Percentiles rank a stretch among this genome's conserved stretches.
phyloP scores from a whole-genome alignment of 2,329 filamentous ascomycete genomes.

The Gaeumannomyces sp. region DNA sequence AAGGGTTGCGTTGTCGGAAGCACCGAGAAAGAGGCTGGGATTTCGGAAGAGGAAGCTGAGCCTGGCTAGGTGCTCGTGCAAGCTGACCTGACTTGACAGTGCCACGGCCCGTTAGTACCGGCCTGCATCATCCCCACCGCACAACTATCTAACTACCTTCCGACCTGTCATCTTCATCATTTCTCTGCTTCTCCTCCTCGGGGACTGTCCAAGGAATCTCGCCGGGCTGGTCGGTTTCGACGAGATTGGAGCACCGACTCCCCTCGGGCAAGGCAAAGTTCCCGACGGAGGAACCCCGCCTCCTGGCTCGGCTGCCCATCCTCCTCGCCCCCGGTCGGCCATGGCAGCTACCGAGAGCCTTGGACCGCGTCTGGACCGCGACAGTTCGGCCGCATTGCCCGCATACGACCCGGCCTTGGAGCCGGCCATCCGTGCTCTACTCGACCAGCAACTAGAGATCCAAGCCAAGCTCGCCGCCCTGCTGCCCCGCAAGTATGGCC shows the following conservation, averaged over 20 bases:
- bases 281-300: not conserved
- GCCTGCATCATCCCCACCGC: not conserved
- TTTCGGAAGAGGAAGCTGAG: not conserved
- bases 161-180: not conserved
- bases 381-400: conserved; percentile 20
- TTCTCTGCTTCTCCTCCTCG: not conserved
- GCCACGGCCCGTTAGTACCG: not conserved
- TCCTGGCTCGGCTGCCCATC: conserved; percentile 1
- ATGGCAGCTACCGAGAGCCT: conserved; percentile 4
- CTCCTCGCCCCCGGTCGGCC: conserved; percentile 2
- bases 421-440: conserved; percentile 37
- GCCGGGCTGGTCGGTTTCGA: not conserved
- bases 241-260: not conserved
- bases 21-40: not conserved
- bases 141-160: not conserved
- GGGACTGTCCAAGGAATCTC: too few species aligned
- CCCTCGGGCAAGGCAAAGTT: not conserved
- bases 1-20: not conserved
- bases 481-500: conserved; percentile 40
- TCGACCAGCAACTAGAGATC: conserved; percentile 48
- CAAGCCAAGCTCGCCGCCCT: conserved; percentile 43
- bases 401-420: conserved; percentile 34
- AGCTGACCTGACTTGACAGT: not conserved
- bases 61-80: not conserved
- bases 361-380: conserved; percentile 10